Evolutionary conservation across 345 rosid species (phyloP).

Genomic region (Ceriops tagal): DNA sequence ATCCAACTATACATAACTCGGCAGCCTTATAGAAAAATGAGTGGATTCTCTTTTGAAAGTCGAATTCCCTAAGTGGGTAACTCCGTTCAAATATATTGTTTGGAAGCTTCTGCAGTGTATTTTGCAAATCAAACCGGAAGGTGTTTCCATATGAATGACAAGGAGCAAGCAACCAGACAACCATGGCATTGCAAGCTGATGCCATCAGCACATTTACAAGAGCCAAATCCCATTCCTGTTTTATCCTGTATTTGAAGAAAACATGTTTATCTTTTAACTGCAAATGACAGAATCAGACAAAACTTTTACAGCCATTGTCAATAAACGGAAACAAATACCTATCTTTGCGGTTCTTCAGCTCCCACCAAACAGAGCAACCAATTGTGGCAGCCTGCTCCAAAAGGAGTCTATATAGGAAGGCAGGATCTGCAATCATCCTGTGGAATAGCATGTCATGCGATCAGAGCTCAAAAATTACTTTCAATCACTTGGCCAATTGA

Average conservation of each 20-base stretch:
- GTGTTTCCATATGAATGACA: conserved; percentile 94
- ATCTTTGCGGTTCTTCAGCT: conserved; percentile 74
- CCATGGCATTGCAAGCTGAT: conserved; percentile 78
- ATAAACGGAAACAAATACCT: conserved; percentile 40
- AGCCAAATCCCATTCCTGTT: conserved; percentile 95
- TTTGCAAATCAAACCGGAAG: conserved; percentile 84
- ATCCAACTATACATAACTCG: conserved; percentile 75
- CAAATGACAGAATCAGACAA: conserved; percentile 1
- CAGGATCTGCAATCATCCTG: conserved; percentile 97
- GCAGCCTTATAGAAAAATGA: conserved; percentile 86
- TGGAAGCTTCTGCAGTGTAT: conserved; percentile 92
- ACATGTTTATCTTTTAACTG: conserved; percentile 19
- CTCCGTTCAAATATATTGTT: conserved; percentile 89
- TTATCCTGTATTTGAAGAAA: conserved; percentile 47
- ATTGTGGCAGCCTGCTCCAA: conserved; percentile 85
- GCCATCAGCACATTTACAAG: conserved; percentile 76
- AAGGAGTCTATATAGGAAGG: conserved; percentile 74
- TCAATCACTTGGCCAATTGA: not conserved
- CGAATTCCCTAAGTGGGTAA: conserved; percentile 86
- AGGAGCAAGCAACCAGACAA: conserved; percentile 92
- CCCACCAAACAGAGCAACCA: conserved; percentile 91
- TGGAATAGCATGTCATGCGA: conserved; percentile 12
- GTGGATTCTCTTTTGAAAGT: conserved; percentile 81
- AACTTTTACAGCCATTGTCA: not conserved
- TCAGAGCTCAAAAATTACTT: conserved; percentile 7